These are phyloP conservation scores for Monilinia laxa DNA, from an alignment of 2,329 filamentous ascomycete genomes.

Conservation along the genomic window DNA sequence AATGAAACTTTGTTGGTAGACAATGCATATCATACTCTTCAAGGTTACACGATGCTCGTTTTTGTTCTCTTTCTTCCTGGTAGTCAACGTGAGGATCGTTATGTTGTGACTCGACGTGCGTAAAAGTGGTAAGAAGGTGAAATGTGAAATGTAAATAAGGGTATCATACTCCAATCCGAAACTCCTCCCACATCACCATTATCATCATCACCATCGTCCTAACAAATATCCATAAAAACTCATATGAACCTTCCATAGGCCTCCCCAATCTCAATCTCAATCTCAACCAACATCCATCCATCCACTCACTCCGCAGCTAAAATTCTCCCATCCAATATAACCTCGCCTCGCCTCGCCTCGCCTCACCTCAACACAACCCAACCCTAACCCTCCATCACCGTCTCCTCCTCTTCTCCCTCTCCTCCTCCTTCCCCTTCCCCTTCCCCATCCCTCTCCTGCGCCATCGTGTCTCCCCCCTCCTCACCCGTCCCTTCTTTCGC, in stretches of 20 bases:
- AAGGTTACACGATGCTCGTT: conserved; percentile 13
- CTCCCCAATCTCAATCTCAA: neutral
- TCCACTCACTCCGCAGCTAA: too few species aligned
- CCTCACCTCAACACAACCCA: too few species aligned
- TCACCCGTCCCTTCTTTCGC: conserved; percentile 54
- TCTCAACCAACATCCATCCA: too few species aligned
- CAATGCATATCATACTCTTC: conserved; percentile 40
- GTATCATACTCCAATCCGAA: conserved; percentile 34
- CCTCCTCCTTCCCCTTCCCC: conserved; percentile 24
- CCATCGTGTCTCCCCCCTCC: conserved; percentile 2
- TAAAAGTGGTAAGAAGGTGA: neutral
- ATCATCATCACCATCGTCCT: neutral
- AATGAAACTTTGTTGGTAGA: conserved; percentile 37
- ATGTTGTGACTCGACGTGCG: neutral
- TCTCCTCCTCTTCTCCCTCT: neutral
- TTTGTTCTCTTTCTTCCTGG: neutral
- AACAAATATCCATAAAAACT: neutral
- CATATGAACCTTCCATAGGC: neutral
- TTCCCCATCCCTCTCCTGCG: conserved; percentile 19
- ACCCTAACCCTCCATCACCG: too few species aligned
- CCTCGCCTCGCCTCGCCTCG: too few species aligned
- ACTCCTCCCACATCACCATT: conserved; percentile 24
- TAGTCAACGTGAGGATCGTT: neutral
- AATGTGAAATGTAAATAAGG: conserved; percentile 25
- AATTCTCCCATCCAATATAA: too few species aligned